Evolutionary conservation across 768 basidiomycete genomes (phyloP).

Genomic region (Lentinula aciculospora): DNA sequence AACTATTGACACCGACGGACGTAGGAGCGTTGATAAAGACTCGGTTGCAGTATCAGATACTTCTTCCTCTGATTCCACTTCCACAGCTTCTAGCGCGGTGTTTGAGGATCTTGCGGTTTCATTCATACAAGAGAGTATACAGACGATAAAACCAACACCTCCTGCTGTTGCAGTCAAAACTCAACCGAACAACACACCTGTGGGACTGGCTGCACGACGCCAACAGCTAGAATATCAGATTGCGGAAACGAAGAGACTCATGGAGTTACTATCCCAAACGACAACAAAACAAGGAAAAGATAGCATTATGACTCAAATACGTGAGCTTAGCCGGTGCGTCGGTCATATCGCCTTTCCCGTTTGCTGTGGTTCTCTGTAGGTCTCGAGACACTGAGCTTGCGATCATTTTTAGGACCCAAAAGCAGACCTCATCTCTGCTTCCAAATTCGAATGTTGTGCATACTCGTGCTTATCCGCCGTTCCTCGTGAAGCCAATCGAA

Average conservation of each 20-base stretch:
- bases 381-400: constrained; percentile 3
- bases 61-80: not conserved
- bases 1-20: not conserved
- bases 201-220: constrained; percentile 42
- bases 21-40: not conserved
- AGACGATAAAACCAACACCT: constrained; percentile 29
- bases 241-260: constrained; percentile 44
- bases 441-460: not conserved
- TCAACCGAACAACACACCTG: not conserved
- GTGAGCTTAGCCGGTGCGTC: constrained; percentile 51
- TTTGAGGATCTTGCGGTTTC: constrained; percentile 52
- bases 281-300: constrained; percentile 49
- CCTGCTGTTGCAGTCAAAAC: constrained; percentile 9
- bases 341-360: not conserved
- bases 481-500: constrained; percentile 3
- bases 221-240: constrained; percentile 45
- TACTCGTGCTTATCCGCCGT: constrained; percentile 4
- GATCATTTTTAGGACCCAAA: constrained; percentile 5
- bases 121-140: constrained; percentile 54
- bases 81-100: constrained; percentile 17
- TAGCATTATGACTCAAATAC: constrained; percentile 35
- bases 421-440: not conserved
- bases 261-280: constrained; percentile 39
- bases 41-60: not conserved
- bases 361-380: constrained; percentile 6